Conservation (phyloP, 2,329 filamentous ascomycete species). For the Aspergillus jensenii region DNA sequence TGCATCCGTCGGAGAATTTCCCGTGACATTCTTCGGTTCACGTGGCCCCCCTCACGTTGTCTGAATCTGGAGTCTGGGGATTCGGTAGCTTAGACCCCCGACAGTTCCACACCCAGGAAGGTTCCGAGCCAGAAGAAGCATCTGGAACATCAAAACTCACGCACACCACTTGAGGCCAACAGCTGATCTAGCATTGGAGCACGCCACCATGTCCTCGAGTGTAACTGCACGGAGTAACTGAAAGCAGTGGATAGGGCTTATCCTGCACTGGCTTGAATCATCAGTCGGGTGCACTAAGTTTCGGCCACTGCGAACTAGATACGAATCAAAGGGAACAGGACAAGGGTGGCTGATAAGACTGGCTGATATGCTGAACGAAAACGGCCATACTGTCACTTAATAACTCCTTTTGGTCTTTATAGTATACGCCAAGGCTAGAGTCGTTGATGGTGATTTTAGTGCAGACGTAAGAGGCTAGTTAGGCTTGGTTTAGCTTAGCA, state of each 20-base stretch:
- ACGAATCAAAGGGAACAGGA: no score
- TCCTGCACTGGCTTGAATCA: not conserved
- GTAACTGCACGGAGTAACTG: slow-evolving; percentile 12
- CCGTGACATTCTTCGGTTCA: slow-evolving; percentile 8
- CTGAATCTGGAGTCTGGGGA: not conserved
- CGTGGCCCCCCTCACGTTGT: not conserved
- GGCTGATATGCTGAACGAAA: no score
- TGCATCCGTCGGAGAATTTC: slow-evolving; percentile 1
- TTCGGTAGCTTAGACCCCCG: not conserved
- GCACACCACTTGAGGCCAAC: not conserved
- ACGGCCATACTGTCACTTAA: no score
- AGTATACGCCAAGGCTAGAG: no score
- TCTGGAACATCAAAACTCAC: not conserved
- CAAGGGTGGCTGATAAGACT: no score
- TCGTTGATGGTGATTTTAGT: not conserved
- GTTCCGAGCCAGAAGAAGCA: not conserved
- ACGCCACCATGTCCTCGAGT: slow-evolving; percentile 4
- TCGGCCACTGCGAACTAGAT: no score
- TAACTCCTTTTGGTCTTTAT: not conserved
- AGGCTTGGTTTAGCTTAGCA: slow-evolving; percentile 4
- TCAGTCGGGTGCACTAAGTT: no score
- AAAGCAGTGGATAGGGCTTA: not conserved
- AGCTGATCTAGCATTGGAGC: not conserved
- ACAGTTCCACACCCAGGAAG: not conserved
- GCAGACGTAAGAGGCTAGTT: not conserved